A percentile compares a stretch with the other conserved stretches of the same genome.
phyloP scores from a whole-genome alignment of 1,139 yeast genomes.

The Yamadazyma mexicana region DNA sequence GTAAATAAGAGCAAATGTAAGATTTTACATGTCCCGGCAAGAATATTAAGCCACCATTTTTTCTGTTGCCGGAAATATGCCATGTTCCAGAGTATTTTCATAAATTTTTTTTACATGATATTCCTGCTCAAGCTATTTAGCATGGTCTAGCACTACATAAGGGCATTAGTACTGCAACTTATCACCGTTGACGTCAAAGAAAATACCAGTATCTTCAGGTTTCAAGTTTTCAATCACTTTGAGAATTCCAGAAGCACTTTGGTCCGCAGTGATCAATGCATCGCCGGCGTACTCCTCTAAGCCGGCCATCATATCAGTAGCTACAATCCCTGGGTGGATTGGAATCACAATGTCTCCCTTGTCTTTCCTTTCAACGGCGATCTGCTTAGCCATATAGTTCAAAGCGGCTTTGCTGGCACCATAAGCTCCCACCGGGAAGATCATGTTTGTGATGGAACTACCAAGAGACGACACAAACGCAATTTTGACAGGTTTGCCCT shows the following conservation, averaged over 20 bases:
- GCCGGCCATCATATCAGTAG: constrained; percentile 6
- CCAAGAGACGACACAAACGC: constrained; percentile 23
- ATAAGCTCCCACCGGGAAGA: constrained; percentile 2
- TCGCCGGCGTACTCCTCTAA: too few species aligned
- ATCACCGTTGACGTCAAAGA: not conserved
- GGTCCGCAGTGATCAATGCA: too few species aligned
- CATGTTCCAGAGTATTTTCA: too few species aligned
- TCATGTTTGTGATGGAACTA: constrained; percentile 20
- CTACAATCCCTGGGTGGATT: constrained; percentile 39
- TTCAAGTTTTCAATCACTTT: not conserved
- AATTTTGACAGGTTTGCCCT: constrained; percentile 21
- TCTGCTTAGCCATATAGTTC: constrained; percentile 5
- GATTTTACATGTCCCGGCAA: too few species aligned
- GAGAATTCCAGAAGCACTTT: not conserved
- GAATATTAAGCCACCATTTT: too few species aligned
- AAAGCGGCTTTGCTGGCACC: constrained; percentile 4
- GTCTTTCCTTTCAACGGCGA: constrained; percentile 19
- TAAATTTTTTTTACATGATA: too few species aligned
- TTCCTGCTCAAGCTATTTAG: too few species aligned
- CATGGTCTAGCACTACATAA: too few species aligned
- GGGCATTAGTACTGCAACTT: not conserved
- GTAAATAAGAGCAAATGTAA: too few species aligned
- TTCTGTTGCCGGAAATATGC: too few species aligned
- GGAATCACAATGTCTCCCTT: constrained; percentile 37
- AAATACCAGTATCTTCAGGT: not conserved